Base-by-base conservation (phyloP, 257 asterid genomes). In the Gardenia jasminoides region DNA sequence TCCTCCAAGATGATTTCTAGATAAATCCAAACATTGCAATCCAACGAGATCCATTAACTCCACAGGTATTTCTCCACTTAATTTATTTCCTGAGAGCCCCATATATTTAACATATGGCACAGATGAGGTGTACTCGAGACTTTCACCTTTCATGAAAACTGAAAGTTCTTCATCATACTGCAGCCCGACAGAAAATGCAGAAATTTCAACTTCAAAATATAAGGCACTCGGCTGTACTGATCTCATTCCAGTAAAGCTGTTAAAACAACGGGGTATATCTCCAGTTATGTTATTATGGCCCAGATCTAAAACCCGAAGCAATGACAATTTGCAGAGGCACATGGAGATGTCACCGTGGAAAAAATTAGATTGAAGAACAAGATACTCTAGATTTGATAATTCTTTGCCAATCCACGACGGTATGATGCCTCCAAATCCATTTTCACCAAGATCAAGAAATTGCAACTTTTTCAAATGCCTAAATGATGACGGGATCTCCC, bases 371-470 rank as follows among this genome's bases (percentile, higher is more conserved):
- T 78, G 77, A 7, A 82, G 79, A 72, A 73, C 82, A 13, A 85
- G 54, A 39, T 59, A 28, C 24, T 41, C 39, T 66, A 85, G 3
- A 13, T 43, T 22, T 9, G 65, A 16, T 19, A 86, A 66, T 0
- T 20, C 78, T 43, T 67, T 31, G 59, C 82, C 78, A 20, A 85
- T 78, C 85, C 88, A 82, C 22, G 64, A 7, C 3, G 86, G 83
- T 36, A 36, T 36, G 4, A 36, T 2, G 41, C 41, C 41, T 2
- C 4, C 41, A 2, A 36, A 4, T 2, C 41, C 3, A 36, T 36
- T 36, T 2, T 36, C 4, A 2, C 41, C 41, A 36, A 36, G 41
- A 36, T 36, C 41, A 0, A 36, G 41, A 1, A 2, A 36, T 4
- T 36, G 3, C 41, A 36, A 36, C 0, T 36, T 36, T 28, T 67